Evolutionary conservation across 2,329 filamentous ascomycete genomes (phyloP), one percentile per base, ranked within the genome.

Genomic region (Aspergillus quadricinctus): DNA sequence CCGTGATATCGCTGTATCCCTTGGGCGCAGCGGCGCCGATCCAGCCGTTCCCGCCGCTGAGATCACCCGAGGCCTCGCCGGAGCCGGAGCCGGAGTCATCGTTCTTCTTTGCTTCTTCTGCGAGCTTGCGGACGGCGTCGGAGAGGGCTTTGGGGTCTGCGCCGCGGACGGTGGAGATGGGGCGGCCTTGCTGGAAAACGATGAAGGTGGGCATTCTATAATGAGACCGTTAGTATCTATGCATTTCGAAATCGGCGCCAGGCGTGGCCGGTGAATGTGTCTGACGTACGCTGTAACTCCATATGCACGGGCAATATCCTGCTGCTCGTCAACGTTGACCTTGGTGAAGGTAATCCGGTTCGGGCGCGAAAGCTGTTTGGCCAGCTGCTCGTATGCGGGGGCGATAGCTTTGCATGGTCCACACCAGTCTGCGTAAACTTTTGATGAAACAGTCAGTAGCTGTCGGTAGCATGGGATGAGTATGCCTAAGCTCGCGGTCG

Each of bases 401-500:
- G 88, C 89, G 63, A 97, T 92, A 62, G 84, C 81, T 66, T 90
- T 89, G 83, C 92, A 96, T 68, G 91, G 89, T 35, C 80, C 87
- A 70, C 89, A 96, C 87, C 89, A 94, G 69, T 90, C 87, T 67
- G 92, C 90, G 68, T 90, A 93, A 81, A 97, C 91, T 96, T 66
- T 50, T 46, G 4, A 37, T 23, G 10, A 63, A 67, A 41, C 45
- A 53, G 46, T 35, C n/a, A n/a, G 19, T 50, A 43, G 49, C 9
- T 43, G 37, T 11, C 7, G 3, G 4, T 43, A 23, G 21, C 23
- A 21, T 10, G 25, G 21, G 21, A 28, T 48, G 23, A 31, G 14
- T 31, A 27, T 28, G 43, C 6, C 54, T 29, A 35, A 51, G 50
- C 58, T 57, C 43, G 57, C 52, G 51, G 50, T 50, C 45, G 35